Percentiles rank a stretch among this genome's conserved stretches.
phyloP scores from a whole-genome alignment of 2,329 filamentous ascomycete genomes.

The Cryphonectria naterciae region DNA sequence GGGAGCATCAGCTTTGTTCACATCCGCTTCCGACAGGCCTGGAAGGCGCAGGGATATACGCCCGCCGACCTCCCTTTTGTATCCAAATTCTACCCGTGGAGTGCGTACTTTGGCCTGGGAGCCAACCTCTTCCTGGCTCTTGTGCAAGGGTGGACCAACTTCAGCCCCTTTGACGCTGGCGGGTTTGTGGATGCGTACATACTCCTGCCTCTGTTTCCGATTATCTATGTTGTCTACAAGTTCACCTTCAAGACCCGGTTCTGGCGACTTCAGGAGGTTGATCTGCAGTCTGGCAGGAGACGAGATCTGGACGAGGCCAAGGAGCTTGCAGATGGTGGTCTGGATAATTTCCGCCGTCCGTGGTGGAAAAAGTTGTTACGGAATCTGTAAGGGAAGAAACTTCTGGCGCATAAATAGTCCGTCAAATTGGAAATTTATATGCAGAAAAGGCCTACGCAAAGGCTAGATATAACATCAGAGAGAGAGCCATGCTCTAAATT shows the following conservation, averaged over 20 bases:
- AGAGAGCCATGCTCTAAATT: background rate
- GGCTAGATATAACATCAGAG: background rate
- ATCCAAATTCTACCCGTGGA: conserved; percentile 59
- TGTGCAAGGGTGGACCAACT: conserved; percentile 64
- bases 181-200: conserved; percentile 69
- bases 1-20: conserved; percentile 71
- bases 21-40: conserved; percentile 70
- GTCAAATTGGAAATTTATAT: background rate
- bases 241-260: conserved; percentile 56
- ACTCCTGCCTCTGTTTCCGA: conserved; percentile 59
- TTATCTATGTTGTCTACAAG: conserved; percentile 62
- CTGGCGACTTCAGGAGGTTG: conserved; percentile 56
- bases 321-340: conserved; percentile 37
- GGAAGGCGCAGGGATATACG: conserved; percentile 60
- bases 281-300: conserved; percentile 59
- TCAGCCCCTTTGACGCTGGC: conserved; percentile 60
- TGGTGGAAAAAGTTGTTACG: conserved; percentile 51
- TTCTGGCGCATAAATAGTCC: background rate
- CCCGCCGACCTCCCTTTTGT: conserved; percentile 59
- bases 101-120: conserved; percentile 61
- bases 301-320: conserved; percentile 56
- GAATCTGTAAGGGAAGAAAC: conserved; percentile 41
- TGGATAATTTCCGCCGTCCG: conserved; percentile 33
- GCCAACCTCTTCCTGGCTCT: conserved; percentile 64
- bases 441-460: background rate